Base-by-base conservation (phyloP, 495 filamentous ascomycete species). In the Penicillium desertorum region DNA sequence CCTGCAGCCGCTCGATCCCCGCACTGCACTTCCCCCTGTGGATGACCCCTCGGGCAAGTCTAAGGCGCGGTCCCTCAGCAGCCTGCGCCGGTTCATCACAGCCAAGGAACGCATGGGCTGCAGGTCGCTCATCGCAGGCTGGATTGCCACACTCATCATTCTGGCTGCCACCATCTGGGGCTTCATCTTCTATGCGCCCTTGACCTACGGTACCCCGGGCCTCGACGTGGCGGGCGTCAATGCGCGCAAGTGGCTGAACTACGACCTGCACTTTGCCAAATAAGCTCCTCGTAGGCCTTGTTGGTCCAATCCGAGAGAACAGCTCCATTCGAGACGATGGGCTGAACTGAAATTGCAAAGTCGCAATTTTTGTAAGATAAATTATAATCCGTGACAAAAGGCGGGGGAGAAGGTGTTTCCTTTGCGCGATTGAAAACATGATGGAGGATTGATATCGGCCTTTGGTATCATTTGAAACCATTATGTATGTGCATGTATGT, bases 261-360 rank as follows among this genome's bases (percentile, higher is more conserved):
- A 98, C 71, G 94, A 98, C 74, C 81, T 98, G 71, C 94, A 98
- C 78, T 98, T 98, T 76, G 94, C 94, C 37, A 98, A 98, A 83
- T 98, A 88, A 76, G 63, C 25, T 39, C 49, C 6, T 22, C n/a
- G 23, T 23, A n/a, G 20, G 12, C 30, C 48, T 49, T 1, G 16
- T 16, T 30, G 11, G 27, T 10, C 27, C 4, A 44, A 34, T 3
- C 12, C 3, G 25, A 3, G 20, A n/a, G 16, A 25, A 19, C 2
- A 27, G 17, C 16, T 19, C 37, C 45, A 17, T 43, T 50, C 27
- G 17, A 29, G 30, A 48, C 8, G 23, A 47, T 52, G 49, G 39
- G 19, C 51, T 27, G 39, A 36, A 53, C 22, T 58, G 56, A 44
- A 52, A 45, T 46, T 37, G 29, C 45, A 37, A 9, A 17, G 5